A percentile compares a stretch with the other conserved stretches of the same genome.
Evolutionary conservation across 805 yeast species (phyloP).

Genomic region (Monosporozyma solicola): DNA sequence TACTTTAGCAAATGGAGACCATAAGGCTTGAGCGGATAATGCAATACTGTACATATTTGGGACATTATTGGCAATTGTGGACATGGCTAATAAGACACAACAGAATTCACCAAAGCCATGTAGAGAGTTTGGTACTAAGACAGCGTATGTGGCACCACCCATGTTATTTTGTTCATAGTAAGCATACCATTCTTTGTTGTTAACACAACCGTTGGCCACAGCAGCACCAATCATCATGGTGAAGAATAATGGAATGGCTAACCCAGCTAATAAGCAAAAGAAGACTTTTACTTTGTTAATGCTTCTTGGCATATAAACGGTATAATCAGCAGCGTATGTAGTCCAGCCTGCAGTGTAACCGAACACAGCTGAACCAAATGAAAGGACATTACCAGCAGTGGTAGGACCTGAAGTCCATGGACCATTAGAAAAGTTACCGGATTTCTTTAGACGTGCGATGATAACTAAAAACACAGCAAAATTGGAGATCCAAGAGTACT

Average conservation of each 20-base stretch:
- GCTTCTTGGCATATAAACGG: constrained; percentile 71
- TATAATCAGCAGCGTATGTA: constrained; percentile 85
- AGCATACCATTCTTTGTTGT: constrained; percentile 37
- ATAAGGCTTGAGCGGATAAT: constrained; percentile 74
- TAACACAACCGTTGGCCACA: constrained; percentile 55
- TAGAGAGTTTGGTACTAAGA: constrained; percentile 69
- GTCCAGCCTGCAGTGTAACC: constrained; percentile 96
- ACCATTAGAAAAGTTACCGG: constrained; percentile 55
- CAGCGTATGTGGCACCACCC: constrained; percentile 79
- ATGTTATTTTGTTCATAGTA: constrained; percentile 46
- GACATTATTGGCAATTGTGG: constrained; percentile 84
- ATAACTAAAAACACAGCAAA: constrained; percentile 63
- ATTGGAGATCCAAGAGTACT: constrained; percentile 84
- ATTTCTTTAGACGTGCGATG: constrained; percentile 64
- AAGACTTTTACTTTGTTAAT: constrained; percentile 54
- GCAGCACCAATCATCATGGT: constrained; percentile 83
- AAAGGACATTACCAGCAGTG: constrained; percentile 67
- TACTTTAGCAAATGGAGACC: constrained; percentile 62
- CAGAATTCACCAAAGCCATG: constrained; percentile 89
- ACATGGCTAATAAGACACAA: constrained; percentile 73
- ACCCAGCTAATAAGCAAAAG: constrained; percentile 53
- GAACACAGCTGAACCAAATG: constrained; percentile 74
- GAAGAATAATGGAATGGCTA: constrained; percentile 60
- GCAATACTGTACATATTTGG: constrained; percentile 92
- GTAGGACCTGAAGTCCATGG: constrained; percentile 43